Conservation (phyloP, 1,284 basidiomycete genomes). For the Marasmius sp. region DNA sequence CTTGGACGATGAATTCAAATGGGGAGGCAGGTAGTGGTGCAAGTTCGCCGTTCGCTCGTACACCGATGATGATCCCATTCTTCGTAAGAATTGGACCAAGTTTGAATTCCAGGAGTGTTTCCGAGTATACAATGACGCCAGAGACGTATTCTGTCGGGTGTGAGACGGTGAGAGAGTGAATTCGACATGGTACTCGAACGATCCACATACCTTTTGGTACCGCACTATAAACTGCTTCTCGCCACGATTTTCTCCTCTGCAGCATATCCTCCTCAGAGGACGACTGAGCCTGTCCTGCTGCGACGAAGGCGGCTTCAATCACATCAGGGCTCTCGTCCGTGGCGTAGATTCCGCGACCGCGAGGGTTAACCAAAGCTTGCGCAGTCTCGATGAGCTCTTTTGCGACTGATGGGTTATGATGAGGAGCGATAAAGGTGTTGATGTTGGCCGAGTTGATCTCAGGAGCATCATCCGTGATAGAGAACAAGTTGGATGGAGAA, state of each 20-base stretch:
- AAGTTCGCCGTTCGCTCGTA: slow-evolving; percentile 51
- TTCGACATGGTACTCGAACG: neutral
- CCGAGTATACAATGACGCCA: slow-evolving; percentile 49
- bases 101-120: slow-evolving; percentile 48
- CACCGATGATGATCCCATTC: slow-evolving; percentile 49
- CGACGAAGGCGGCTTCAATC: slow-evolving; percentile 37
- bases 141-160: slow-evolving; percentile 42
- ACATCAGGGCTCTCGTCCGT: slow-evolving; percentile 51
- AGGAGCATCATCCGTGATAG: slow-evolving; percentile 18
- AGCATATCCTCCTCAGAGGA: slow-evolving; percentile 35
- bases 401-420: slow-evolving; percentile 40
- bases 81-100: slow-evolving; percentile 39
- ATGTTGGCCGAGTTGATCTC: slow-evolving; percentile 3
- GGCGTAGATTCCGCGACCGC: slow-evolving; percentile 53
- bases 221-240: slow-evolving; percentile 43
- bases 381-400: slow-evolving; percentile 43
- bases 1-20: slow-evolving; percentile 48
- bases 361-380: slow-evolving; percentile 42
- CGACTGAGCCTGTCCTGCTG: slow-evolving; percentile 22
- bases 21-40: slow-evolving; percentile 44
- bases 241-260: slow-evolving; percentile 42
- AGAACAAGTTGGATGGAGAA: slow-evolving; percentile 24
- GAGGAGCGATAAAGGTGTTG: slow-evolving; percentile 35
- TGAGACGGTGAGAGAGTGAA: neutral
- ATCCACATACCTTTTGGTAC: slow-evolving; percentile 35